Conservation (phyloP, 495 filamentous ascomycete species). For the Filosporella fistucella region DNA sequence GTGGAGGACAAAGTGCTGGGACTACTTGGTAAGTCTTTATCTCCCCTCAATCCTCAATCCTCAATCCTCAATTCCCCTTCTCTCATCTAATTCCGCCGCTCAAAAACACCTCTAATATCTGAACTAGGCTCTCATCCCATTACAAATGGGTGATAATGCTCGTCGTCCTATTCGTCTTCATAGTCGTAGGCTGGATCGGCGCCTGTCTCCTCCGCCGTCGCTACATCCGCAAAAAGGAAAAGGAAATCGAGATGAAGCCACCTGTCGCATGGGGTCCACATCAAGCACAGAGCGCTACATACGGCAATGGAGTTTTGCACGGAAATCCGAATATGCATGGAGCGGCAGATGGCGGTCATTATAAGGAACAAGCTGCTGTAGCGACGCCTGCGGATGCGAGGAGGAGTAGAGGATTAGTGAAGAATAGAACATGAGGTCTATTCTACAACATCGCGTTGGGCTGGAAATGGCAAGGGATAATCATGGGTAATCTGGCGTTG, state of each 20-base stretch:
- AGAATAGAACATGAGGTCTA: neutral
- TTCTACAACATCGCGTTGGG: neutral
- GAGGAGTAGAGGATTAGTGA: conserved; percentile 11
- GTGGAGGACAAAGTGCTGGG: too few relatives aligned
- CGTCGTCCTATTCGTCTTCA: conserved; percentile 45
- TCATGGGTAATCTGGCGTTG: too few relatives aligned
- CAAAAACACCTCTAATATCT: too few relatives aligned
- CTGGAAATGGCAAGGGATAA: neutral
- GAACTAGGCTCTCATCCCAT: conserved; percentile 41
- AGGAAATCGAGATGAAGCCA: conserved; percentile 40
- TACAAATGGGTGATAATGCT: conserved; percentile 55
- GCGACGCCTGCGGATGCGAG: conserved; percentile 2
- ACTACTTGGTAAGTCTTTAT: too few relatives aligned
- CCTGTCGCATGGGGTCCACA: conserved; percentile 23
- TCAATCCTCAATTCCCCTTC: too few relatives aligned
- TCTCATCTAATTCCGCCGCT: too few relatives aligned
- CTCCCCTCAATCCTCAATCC: too few relatives aligned
- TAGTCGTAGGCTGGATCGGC: conserved; percentile 46
- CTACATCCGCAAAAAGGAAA: conserved; percentile 47
- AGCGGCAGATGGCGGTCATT: neutral
- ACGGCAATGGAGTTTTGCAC: conserved; percentile 1
- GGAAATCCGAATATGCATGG: conserved; percentile 2
- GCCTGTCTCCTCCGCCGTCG: conserved; percentile 47
- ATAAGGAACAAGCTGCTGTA: conserved; percentile 2
- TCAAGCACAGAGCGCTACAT: conserved; percentile 15